Evolutionary conservation across 2,329 filamentous ascomycete species (phyloP).

Genomic region (Sordariomycetes sp.): DNA sequence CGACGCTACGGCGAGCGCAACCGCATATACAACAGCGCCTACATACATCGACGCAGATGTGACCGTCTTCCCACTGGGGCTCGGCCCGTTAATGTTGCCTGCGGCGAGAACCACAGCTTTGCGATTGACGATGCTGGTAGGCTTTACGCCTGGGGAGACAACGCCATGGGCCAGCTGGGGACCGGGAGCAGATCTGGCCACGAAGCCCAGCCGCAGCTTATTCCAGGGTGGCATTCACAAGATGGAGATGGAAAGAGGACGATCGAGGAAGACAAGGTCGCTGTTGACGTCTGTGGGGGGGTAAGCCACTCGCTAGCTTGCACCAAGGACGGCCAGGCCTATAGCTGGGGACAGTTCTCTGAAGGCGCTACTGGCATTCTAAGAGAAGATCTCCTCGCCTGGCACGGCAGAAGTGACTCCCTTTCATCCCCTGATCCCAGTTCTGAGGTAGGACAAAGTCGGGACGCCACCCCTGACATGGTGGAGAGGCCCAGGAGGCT

Average conservation of each 20-base stretch:
- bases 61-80: neutral
- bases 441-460: neutral
- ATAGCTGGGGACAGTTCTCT: no score
- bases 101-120: slow-evolving; percentile 1
- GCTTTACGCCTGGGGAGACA: neutral
- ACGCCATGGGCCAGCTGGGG: neutral
- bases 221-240: neutral
- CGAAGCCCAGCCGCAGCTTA: neutral
- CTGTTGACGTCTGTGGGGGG: neutral
- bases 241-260: neutral
- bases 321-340: neutral
- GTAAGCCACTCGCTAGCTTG: neutral
- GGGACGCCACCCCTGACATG: neutral
- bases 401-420: no score
- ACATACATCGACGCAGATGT: neutral
- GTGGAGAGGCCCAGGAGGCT: neutral
- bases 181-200: neutral
- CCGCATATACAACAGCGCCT: neutral
- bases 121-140: neutral
- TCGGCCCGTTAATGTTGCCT: neutral
- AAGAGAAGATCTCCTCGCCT: no score
- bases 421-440: no score
- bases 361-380: no score
- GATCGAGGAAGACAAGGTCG: neutral
- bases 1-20: neutral